These are phyloP conservation scores for Saccharomyces paradoxus DNA, from an alignment of 805 yeast genomes.

Conservation along the genomic window DNA sequence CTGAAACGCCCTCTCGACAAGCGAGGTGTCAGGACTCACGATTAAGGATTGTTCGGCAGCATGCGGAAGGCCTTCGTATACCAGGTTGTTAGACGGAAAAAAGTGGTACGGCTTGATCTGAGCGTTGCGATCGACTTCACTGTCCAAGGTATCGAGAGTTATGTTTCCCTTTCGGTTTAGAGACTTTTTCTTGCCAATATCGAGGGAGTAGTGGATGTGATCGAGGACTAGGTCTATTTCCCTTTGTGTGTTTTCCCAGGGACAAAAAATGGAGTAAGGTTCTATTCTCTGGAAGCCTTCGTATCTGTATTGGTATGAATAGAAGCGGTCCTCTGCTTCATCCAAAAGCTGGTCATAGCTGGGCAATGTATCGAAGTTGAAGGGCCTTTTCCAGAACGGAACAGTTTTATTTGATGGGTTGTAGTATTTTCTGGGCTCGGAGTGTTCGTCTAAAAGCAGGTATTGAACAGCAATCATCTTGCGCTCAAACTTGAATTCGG, in stretches of 20 bases:
- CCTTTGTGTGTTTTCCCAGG: neutral
- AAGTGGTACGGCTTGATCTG: neutral
- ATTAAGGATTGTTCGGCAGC: neutral
- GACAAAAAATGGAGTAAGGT: neutral
- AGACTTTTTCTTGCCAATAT: neutral
- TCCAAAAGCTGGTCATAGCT: neutral
- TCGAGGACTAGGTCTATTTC: neutral
- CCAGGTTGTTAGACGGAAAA: neutral
- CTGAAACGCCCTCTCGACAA: neutral
- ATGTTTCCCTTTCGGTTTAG: neutral
- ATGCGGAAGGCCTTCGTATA: neutral
- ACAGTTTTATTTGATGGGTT: neutral
- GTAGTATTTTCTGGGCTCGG: neutral
- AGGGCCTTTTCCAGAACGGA: neutral
- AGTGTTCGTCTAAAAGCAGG: neutral
- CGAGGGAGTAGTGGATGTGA: neutral
- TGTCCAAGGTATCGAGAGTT: neutral
- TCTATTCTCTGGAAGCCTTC: neutral
- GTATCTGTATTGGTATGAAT: neutral
- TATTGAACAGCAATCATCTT: neutral
- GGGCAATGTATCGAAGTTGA: neutral
- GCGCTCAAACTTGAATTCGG: neutral
- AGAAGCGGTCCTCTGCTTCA: neutral
- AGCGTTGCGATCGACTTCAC: neutral
- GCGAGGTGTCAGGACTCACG: neutral